A percentile compares a stretch with the other conserved stretches of the same genome.
phyloP scores from a whole-genome alignment of 495 filamentous ascomycete species.

The Xylaria curta region DNA sequence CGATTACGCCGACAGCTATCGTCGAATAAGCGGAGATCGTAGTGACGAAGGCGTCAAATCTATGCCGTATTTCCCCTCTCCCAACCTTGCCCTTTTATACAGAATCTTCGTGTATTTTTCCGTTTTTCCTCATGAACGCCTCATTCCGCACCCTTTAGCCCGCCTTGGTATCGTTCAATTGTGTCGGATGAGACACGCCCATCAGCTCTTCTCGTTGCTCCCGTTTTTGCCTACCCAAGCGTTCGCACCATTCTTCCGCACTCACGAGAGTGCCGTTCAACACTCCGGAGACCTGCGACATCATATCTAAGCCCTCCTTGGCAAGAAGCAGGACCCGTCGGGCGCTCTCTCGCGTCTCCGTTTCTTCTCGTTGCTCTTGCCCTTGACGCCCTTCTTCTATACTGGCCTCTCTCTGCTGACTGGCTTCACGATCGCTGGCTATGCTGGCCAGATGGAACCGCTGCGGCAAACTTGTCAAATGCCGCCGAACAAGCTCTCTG shows the following conservation, averaged over 20 bases:
- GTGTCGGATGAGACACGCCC: constrained; percentile 24
- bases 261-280: constrained; percentile 83
- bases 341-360: constrained; percentile 57
- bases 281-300: constrained; percentile 80
- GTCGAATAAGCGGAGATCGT: constrained; percentile 1
- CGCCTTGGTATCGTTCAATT: constrained; percentile 36
- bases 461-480: constrained; percentile 78
- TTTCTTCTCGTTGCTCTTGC: constrained; percentile 42
- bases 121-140: constrained; percentile 34
- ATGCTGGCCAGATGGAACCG: constrained; percentile 67
- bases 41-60: neutral
- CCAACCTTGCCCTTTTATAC: neutral
- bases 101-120: constrained; percentile 21
- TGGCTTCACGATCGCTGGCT: constrained; percentile 45
- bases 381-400: constrained; percentile 34
- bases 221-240: constrained; percentile 65
- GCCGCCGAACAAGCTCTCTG: constrained; percentile 73
- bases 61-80: constrained; percentile 2
- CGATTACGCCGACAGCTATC: neutral
- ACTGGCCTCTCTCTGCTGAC: constrained; percentile 44
- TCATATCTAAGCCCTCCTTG: constrained; percentile 87
- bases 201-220: constrained; percentile 38
- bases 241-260: constrained; percentile 86
- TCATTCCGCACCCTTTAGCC: constrained; percentile 30
- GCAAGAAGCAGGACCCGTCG: constrained; percentile 80